Evolutionary conservation across 495 filamentous ascomycete species (phyloP).

Genomic region (Talaromyces stipitatus): DNA sequence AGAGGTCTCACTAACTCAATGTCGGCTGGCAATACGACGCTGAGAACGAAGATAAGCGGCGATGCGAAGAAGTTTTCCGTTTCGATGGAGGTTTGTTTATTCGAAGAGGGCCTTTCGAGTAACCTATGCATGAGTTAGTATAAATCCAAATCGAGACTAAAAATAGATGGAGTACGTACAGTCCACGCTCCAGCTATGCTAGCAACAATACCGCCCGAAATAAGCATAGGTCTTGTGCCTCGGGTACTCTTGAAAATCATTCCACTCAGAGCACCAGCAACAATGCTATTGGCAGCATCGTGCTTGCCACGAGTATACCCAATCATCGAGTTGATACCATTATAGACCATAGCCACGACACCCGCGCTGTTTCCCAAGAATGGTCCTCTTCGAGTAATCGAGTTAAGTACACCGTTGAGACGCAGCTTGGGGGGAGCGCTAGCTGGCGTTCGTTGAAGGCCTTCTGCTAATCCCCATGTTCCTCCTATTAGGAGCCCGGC

Average conservation of each 20-base stretch:
- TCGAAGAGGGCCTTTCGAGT: conserved; percentile 51
- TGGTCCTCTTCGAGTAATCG: conserved; percentile 85
- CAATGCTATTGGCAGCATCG: conserved; percentile 79
- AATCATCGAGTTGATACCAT: conserved; percentile 85
- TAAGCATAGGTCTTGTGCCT: conserved; percentile 84
- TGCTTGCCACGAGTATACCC: conserved; percentile 84
- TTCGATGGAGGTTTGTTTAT: conserved; percentile 5
- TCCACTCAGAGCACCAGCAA: conserved; percentile 77
- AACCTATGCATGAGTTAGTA: conserved; percentile 41
- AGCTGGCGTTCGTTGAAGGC: conserved; percentile 61
- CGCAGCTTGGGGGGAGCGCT: conserved; percentile 80
- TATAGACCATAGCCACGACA: conserved; percentile 91
- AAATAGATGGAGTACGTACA: conserved; percentile 58
- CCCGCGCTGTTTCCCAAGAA: conserved; percentile 94
- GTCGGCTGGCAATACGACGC: neutral
- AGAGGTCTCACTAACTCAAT: neutral
- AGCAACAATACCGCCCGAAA: conserved; percentile 82
- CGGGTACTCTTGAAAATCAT: conserved; percentile 94
- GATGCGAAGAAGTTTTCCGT: neutral
- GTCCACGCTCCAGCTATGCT: conserved; percentile 80
- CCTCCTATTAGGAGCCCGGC: conserved; percentile 79
- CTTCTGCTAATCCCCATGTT: conserved; percentile 85
- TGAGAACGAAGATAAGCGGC: neutral
- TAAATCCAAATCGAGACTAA: conserved; percentile 5
- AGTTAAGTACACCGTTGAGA: conserved; percentile 88